Conservation (phyloP, 225 moss, liverwort and hornwort genomes). For the Sphagnum tenellum region DNA sequence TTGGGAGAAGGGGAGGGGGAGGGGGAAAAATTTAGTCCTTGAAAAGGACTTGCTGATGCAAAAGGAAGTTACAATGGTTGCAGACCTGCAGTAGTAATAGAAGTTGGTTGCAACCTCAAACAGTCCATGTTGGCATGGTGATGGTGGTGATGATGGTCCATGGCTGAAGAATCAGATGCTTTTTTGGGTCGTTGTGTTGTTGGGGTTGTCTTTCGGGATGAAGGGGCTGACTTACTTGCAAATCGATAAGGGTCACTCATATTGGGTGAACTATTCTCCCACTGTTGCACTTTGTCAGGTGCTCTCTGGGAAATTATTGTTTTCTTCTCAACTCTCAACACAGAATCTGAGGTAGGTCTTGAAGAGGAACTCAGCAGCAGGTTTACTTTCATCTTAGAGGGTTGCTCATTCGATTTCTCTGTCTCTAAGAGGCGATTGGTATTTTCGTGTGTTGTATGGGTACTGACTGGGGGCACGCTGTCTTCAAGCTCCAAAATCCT, state of each 20-base stretch:
- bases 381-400: not conserved
- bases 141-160: conserved; percentile 10
- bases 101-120: too few relatives aligned
- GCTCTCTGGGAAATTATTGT: conserved; percentile 16
- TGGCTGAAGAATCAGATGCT: conserved; percentile 5
- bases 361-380: not conserved
- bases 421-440: not conserved
- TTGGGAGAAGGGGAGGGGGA: too few relatives aligned
- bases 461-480: conserved; percentile 10
- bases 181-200: conserved; percentile 22
- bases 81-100: too few relatives aligned
- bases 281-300: conserved; percentile 13
- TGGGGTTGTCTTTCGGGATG: conserved; percentile 10
- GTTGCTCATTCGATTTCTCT: not conserved
- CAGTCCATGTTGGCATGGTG: conserved; percentile 13
- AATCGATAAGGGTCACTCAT: conserved; percentile 23
- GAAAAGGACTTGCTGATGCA: too few relatives aligned
- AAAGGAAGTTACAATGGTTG: too few relatives aligned
- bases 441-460: conserved; percentile 12
- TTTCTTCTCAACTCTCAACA: conserved; percentile 24
- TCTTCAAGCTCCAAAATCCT: conserved; percentile 52
- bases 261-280: conserved; percentile 8
- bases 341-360: conserved; percentile 19
- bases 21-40: too few relatives aligned
- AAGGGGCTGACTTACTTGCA: conserved; percentile 5